Evolutionary conservation across 495 filamentous ascomycete genomes (phyloP).

Genomic region (Penicillium cinerascens): DNA sequence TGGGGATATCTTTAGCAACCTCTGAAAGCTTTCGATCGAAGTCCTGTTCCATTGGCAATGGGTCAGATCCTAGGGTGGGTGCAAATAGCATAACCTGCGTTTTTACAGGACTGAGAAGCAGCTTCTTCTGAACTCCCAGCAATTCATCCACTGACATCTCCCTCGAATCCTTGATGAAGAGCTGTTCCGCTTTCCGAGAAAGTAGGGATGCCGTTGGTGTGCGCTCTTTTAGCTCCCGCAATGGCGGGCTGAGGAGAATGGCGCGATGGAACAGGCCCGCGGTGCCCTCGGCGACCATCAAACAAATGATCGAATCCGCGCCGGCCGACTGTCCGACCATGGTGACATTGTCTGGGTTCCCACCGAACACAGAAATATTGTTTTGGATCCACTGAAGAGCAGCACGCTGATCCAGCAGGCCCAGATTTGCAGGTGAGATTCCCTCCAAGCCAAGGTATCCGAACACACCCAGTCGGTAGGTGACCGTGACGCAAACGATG

Average conservation of each 20-base stretch:
- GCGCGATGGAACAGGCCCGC: conserved; percentile 10
- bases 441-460: conserved; percentile 44
- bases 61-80: conserved; percentile 3
- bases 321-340: conserved; percentile 50
- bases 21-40: conserved; percentile 5
- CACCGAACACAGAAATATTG: conserved; percentile 45
- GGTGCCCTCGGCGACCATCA: conserved; percentile 3
- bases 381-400: conserved; percentile 47
- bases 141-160: conserved; percentile 5
- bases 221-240: conserved; percentile 7
- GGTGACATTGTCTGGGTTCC: conserved; percentile 42
- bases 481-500: conserved; percentile 7
- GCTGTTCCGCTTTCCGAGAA: conserved; percentile 2
- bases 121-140: conserved; percentile 4
- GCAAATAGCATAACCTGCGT: conserved; percentile 12
- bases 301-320: conserved; percentile 13
- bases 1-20: conserved; percentile 1
- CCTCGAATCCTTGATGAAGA: conserved; percentile 5
- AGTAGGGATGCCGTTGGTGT: not conserved
- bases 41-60: conserved; percentile 2
- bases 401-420: conserved; percentile 37
- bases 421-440: conserved; percentile 32
- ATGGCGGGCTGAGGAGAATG: conserved; percentile 11
- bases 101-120: conserved; percentile 1
- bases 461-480: conserved; percentile 11